Percentiles rank a stretch among this genome's conserved stretches.
phyloP scores from a whole-genome alignment of 208 protist genomes.

The Naegleria gruberi region DNA sequence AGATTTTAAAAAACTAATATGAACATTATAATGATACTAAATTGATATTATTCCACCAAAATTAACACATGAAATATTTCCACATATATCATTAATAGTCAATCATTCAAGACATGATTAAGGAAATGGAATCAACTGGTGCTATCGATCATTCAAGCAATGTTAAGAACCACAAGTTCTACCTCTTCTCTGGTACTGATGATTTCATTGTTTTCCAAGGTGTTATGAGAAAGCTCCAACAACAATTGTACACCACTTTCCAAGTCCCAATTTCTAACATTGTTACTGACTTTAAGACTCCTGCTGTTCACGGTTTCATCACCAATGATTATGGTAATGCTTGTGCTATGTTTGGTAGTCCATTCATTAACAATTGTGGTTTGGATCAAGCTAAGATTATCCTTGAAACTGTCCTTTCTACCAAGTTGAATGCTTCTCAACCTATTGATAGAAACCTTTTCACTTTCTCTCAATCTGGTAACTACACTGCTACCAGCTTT shows the following conservation, averaged over 20 bases:
- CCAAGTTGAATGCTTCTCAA: neutral
- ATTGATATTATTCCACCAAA: too few species aligned
- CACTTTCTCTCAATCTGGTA: neutral
- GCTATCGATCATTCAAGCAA: neutral
- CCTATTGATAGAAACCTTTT: neutral
- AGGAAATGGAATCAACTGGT: neutral
- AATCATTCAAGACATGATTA: neutral
- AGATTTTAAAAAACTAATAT: too few species aligned
- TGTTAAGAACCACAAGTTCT: neutral
- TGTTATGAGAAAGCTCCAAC: neutral
- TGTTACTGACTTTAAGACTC: neutral
- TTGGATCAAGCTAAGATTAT: neutral
- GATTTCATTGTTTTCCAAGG: slow-evolving; percentile 20
- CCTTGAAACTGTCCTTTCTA: neutral
- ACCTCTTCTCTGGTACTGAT: slow-evolving; percentile 19
- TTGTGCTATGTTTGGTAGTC: neutral
- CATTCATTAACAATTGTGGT: slow-evolving; percentile 1
- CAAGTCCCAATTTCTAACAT: neutral
- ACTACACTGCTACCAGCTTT: neutral
- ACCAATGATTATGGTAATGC: slow-evolving; percentile 12
- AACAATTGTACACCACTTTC: neutral
- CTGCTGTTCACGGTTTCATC: slow-evolving; percentile 31
- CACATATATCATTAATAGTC: neutral
- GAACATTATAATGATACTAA: too few species aligned
- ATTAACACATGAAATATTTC: neutral